Percentiles rank a stretch among this genome's conserved stretches.
Evolutionary conservation across 306 rosid genomes (phyloP).

Genomic region (Castanea sativa): DNA sequence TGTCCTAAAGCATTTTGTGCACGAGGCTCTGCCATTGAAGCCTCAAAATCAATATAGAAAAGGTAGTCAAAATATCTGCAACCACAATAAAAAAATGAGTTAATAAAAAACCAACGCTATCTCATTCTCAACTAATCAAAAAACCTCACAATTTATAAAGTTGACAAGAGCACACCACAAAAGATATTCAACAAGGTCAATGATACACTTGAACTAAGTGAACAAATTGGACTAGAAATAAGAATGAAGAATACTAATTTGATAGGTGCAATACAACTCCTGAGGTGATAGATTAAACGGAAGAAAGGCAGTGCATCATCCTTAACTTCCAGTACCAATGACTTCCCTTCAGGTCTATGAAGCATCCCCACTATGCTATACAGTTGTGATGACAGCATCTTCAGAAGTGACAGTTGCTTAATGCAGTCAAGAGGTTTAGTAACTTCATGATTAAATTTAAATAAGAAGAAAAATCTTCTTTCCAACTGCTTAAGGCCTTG

Average conservation of each 20-base stretch:
- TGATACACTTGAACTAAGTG: neutral
- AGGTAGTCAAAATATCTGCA: conserved; percentile 53
- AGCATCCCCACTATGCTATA: neutral
- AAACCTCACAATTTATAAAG: neutral
- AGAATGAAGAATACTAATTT: neutral
- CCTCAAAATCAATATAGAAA: conserved; percentile 58
- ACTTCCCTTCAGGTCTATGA: neutral
- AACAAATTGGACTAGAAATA: neutral
- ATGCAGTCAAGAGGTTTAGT: neutral
- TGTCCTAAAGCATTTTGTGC: conserved; percentile 53
- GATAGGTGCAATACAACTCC: neutral
- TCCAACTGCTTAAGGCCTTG: too few relatives aligned
- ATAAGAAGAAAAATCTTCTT: neutral
- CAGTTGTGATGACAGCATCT: neutral
- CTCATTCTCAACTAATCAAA: neutral
- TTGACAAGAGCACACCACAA: neutral
- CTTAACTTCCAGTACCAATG: neutral
- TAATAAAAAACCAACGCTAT: neutral
- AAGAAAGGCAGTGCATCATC: neutral
- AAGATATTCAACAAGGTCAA: neutral
- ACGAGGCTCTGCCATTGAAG: conserved; percentile 58
- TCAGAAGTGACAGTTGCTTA: neutral
- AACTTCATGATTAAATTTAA: neutral
- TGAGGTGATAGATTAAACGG: neutral
- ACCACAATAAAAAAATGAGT: neutral